Evolutionary conservation across 202 grass and related monocot species (phyloP), one percentile per base, ranked within the genome.

Genomic region (Carex sylvatica): DNA sequence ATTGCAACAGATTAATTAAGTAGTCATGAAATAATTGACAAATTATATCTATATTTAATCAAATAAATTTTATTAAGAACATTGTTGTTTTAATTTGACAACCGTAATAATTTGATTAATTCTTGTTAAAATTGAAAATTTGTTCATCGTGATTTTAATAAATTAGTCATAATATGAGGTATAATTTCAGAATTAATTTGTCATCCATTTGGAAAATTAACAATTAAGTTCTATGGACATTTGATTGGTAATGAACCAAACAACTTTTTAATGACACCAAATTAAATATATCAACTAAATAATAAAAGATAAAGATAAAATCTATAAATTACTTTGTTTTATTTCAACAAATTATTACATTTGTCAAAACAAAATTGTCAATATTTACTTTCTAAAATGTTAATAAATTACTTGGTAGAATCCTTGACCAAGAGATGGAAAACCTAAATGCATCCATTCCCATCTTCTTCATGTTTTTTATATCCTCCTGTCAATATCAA

Each of bases 341-440:
- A 40, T 69, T 61, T 42, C 8, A 38, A 69, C 35, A 69, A 0
- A 9, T 42, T 69, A 7, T 36, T 69, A 8, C 3, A 13, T 2
- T 49, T 49, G 11, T 49, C 0, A 49, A 47, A 47, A 47, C n/a
- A n/a, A n/a, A n/a, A 11, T 12, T 47, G 46, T 49, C 46, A 49
- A 49, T 12, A 49, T 44, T 9, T 44, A 44, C 6, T 44, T 44
- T 44, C 40, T 10, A 13, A 12, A 70, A 47, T 71, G 1, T 9
- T 47, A 47, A 47, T 5, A 71, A 71, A 55, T 89, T 75, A 95
- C 93, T 86, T 68, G 93, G 93, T 44, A 97, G 42, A 44, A 97
- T 97, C 73, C 93, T 87, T n/a, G 85, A 56, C 93, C 91, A 97
- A 7, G 93, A 71, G 13, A 93, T 88, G 51, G 93, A 97, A 70